phyloP scores from a whole-genome alignment of 75 land plant genomes.

The Isoetes taiwanensis region DNA sequence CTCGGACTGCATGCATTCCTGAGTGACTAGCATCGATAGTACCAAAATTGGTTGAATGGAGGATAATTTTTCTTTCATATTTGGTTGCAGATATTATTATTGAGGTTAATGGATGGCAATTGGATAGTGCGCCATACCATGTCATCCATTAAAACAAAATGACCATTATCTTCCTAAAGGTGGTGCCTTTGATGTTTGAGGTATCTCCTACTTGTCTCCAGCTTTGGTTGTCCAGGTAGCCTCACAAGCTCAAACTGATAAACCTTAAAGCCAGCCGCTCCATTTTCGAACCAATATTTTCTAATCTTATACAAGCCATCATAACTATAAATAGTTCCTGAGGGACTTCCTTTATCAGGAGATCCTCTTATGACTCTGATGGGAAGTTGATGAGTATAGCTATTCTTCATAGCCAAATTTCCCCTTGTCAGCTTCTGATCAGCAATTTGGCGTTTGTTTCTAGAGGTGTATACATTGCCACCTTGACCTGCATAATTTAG shows the following conservation, averaged over 20 bases:
- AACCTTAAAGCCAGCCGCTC: constrained; percentile 29
- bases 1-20: too few species aligned
- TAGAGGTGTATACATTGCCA: constrained; percentile 12
- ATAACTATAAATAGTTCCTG: constrained; percentile 36
- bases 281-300: constrained; percentile 33
- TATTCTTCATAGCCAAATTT: constrained; percentile 18
- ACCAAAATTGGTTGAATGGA: too few species aligned
- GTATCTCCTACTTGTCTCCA: constrained; percentile 38
- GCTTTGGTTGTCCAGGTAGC: constrained; percentile 68
- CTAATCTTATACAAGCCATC: constrained; percentile 61
- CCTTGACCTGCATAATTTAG: constrained; percentile 23
- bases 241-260: constrained; percentile 51
- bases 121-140: too few species aligned
- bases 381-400: constrained; percentile 9
- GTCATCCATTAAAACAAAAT: too few species aligned
- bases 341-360: constrained; percentile 11
- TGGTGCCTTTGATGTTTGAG: too few species aligned
- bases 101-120: too few species aligned
- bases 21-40: too few species aligned
- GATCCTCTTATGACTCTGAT: constrained; percentile 30
- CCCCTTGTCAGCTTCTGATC: constrained; percentile 26
- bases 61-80: too few species aligned
- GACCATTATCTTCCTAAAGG: too few species aligned
- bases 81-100: too few species aligned
- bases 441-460: neutral